A percentile compares a stretch with the other conserved stretches of the same genome.
Conservation (phyloP, 2,329 filamentous ascomycete species). For the Alternaria hordeiaustralica region DNA sequence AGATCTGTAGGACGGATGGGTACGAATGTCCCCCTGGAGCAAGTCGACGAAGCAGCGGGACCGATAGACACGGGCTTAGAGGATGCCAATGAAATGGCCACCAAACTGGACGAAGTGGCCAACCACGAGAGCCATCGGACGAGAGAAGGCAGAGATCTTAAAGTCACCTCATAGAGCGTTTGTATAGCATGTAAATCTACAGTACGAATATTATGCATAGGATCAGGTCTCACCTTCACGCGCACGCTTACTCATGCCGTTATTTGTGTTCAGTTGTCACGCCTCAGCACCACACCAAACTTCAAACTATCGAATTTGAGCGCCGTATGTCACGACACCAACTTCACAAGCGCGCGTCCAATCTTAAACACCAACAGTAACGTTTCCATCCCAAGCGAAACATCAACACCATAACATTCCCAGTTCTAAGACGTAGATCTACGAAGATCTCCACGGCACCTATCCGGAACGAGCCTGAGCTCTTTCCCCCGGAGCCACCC, state of each 20-base stretch:
- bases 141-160: constrained; percentile 27
- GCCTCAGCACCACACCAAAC: neutral
- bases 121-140: constrained; percentile 33
- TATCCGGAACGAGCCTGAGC: neutral
- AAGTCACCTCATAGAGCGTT: constrained; percentile 20
- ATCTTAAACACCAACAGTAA: neutral
- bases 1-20: constrained; percentile 3
- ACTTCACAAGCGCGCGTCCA: neutral
- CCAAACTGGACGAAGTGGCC: constrained; percentile 32
- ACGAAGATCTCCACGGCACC: neutral
- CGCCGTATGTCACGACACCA: neutral
- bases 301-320: neutral
- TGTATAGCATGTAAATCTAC: constrained; percentile 2
- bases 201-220: constrained; percentile 2
- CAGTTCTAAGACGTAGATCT: neutral
- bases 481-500: neutral
- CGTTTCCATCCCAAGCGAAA: neutral
- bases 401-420: neutral
- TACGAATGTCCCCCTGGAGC: neutral
- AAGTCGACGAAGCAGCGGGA: constrained; percentile 1
- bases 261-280: neutral
- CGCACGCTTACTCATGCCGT: neutral
- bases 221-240: neutral
- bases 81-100: constrained; percentile 23
- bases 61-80: constrained; percentile 9